Conservation (phyloP, 345 rosid genomes). For the Brassica nigra region DNA sequence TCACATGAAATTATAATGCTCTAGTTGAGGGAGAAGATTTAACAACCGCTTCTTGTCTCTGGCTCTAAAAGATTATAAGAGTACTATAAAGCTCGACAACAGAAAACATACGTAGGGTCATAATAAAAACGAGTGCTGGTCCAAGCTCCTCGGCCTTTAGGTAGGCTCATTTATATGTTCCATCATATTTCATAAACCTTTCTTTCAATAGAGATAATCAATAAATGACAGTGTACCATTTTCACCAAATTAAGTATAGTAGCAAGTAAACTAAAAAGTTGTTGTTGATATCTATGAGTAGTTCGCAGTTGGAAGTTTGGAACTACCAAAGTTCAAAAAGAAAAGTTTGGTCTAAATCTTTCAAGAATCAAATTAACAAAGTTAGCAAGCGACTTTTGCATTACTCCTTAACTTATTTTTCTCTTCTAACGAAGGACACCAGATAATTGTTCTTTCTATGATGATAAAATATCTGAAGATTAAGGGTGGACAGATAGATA, state of each 20-base stretch:
- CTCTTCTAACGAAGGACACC: not conserved
- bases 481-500: not conserved
- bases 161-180: not conserved
- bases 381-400: constrained; percentile 21
- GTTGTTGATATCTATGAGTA: not conserved
- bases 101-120: not conserved
- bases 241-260: not conserved
- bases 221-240: constrained; percentile 3
- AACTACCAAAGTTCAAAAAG: too few species aligned
- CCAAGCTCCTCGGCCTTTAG: not conserved
- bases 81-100: not conserved
- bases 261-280: not conserved
- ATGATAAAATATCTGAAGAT: not conserved
- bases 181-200: not conserved
- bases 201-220: not conserved
- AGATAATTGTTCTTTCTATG: not conserved
- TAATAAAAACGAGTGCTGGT: not conserved
- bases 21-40: too few species aligned
- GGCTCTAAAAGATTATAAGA: too few species aligned
- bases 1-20: too few species aligned
- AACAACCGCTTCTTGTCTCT: too few species aligned
- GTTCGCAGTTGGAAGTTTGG: constrained; percentile 6
- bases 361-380: not conserved
- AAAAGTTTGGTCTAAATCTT: not conserved
- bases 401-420: constrained; percentile 11